These are phyloP conservation scores for Syzygium oleosum DNA, from an alignment of 345 rosid genomes.

Conservation along the genomic window DNA sequence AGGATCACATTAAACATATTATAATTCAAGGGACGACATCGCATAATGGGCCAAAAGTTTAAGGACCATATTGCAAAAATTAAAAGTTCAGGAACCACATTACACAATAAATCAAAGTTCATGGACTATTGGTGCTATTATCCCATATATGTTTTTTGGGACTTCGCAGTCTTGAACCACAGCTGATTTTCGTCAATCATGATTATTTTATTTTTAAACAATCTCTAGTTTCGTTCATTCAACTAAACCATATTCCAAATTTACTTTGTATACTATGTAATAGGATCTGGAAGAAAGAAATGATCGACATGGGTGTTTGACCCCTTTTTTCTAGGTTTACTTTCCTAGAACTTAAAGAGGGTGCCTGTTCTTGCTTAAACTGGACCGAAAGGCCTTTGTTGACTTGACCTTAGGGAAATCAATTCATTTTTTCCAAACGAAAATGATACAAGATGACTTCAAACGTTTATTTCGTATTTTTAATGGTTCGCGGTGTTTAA, in stretches of 20 bases:
- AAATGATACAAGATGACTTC: background rate
- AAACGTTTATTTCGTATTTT: background rate
- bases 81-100: fast-evolving
- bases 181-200: background rate
- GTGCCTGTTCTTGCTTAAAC: background rate
- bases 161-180: background rate
- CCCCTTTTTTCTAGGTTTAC: background rate
- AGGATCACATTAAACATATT: background rate
- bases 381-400: background rate
- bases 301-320: background rate
- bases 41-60: background rate
- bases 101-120: background rate
- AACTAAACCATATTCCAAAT: background rate
- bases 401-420: background rate
- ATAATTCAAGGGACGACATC: background rate
- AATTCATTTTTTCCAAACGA: background rate
- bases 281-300: background rate
- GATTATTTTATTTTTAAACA: background rate
- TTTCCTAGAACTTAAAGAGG: background rate
- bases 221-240: background rate
- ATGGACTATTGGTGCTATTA: background rate
- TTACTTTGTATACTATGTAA: background rate
- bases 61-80: fast-evolving
- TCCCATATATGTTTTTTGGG: background rate
- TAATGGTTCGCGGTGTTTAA: background rate